Conservation (phyloP, 2,329 filamentous ascomycete genomes). For the Trichocomaceae sp. region DNA sequence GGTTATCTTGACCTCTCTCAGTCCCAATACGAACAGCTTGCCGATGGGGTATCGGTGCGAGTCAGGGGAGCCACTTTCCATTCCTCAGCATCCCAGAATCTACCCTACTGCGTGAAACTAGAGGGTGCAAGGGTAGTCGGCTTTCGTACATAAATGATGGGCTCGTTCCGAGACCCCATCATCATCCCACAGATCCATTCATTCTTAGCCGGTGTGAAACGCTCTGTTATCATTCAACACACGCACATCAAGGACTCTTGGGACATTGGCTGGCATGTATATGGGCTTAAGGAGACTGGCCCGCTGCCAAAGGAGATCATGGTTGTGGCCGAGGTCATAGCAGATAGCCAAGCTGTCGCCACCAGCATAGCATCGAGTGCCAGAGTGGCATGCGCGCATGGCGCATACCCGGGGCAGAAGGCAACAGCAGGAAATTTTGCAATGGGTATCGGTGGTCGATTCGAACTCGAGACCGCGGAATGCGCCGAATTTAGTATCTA, state of each 20-base stretch:
- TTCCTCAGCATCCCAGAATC: slow-evolving; percentile 5
- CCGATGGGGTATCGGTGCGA: slow-evolving; percentile 33
- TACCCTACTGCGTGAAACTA: slow-evolving; percentile 44
- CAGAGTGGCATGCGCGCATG: not conserved
- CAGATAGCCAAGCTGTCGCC: not conserved
- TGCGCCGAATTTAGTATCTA: slow-evolving; percentile 1
- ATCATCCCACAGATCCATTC: slow-evolving; percentile 38
- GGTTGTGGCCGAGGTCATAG: not conserved
- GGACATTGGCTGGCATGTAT: not conserved
- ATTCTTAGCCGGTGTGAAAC: slow-evolving; percentile 27
- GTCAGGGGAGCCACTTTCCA: slow-evolving; percentile 29
- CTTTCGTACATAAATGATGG: slow-evolving; percentile 43
- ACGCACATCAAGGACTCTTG: not conserved
- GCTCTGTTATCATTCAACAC: not conserved
- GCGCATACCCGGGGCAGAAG: not conserved
- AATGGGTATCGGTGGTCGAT: not conserved
- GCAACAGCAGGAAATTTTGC: not conserved
- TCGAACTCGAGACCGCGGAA: not conserved
- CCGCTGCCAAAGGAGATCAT: not conserved
- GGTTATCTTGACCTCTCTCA: slow-evolving; percentile 35
- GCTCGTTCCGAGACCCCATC: slow-evolving; percentile 43
- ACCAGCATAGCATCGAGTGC: not conserved
- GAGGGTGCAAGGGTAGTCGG: slow-evolving; percentile 42
- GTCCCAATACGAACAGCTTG: slow-evolving; percentile 37
- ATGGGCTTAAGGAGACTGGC: not conserved